Evolutionary conservation across 2,329 filamentous ascomycete genomes (phyloP).

Genomic region (Penicillium sp.): DNA sequence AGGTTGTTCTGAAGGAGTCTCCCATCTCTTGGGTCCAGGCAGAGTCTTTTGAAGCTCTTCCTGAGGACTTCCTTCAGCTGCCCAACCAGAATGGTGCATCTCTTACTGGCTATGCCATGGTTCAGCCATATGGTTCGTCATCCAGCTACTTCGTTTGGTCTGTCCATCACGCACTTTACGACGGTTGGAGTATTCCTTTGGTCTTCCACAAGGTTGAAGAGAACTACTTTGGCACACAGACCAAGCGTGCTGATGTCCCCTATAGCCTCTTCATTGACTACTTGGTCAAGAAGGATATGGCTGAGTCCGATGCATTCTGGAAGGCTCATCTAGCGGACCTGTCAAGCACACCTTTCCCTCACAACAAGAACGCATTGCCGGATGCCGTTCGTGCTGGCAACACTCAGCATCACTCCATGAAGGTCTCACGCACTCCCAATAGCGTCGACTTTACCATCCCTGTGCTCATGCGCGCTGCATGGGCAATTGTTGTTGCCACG

Average conservation of each 20-base stretch:
- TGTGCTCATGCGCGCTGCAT: slow-evolving; percentile 51
- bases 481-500: slow-evolving; percentile 50
- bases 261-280: slow-evolving; percentile 35
- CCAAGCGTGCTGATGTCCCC: slow-evolving; percentile 15
- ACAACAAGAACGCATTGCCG: slow-evolving; percentile 21
- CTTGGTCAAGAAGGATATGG: slow-evolving; percentile 26
- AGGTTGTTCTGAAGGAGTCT: slow-evolving; percentile 40
- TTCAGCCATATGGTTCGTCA: slow-evolving; percentile 25
- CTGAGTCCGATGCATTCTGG: slow-evolving; percentile 34
- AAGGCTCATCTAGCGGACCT: slow-evolving; percentile 30
- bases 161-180: slow-evolving; percentile 52
- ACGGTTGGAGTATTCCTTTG: slow-evolving; percentile 46
- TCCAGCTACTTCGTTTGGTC: slow-evolving; percentile 47
- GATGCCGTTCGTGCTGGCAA: slow-evolving; percentile 27
- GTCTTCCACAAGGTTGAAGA: slow-evolving; percentile 39
- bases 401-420: slow-evolving; percentile 23
- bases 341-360: slow-evolving; percentile 30
- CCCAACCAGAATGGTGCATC: slow-evolving; percentile 35
- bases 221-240: slow-evolving; percentile 27
- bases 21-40: slow-evolving; percentile 36
- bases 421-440: slow-evolving; percentile 19
- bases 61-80: slow-evolving; percentile 24
- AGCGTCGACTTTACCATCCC: slow-evolving; percentile 43
- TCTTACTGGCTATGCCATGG: slow-evolving; percentile 37
- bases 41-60: slow-evolving; percentile 28